These are phyloP conservation scores for Dryas octopetala DNA, from an alignment of 306 rosid species.

Conservation along the genomic window DNA sequence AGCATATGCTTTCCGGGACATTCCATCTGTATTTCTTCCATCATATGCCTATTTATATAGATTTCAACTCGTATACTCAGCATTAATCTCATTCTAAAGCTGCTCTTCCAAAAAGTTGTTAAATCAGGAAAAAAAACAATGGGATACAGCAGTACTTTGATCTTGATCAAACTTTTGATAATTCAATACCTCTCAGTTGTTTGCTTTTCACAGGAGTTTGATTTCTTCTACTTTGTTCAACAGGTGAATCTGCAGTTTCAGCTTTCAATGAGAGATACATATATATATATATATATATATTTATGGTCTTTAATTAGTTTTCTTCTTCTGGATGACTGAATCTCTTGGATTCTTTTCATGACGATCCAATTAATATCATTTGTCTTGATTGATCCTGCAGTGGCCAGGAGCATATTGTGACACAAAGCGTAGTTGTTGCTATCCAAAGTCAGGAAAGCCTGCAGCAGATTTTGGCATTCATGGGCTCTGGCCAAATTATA, in stretches of 20 bases:
- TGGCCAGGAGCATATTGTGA: slow-evolving; percentile 97
- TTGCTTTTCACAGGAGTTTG: slow-evolving; percentile 31
- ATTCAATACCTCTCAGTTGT: slow-evolving; percentile 21
- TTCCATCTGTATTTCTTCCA: slow-evolving; percentile 8
- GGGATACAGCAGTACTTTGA: slow-evolving; percentile 8
- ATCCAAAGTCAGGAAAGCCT: slow-evolving; percentile 75
- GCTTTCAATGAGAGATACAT: no score
- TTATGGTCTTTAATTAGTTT: not conserved
- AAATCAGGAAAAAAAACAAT: not conserved
- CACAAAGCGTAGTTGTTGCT: slow-evolving; percentile 62
- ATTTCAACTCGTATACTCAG: not conserved
- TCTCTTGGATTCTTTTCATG: no score
- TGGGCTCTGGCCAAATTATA: slow-evolving; percentile 81
- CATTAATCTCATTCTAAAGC: slow-evolving; percentile 7
- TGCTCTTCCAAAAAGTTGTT: not conserved
- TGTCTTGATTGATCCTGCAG: slow-evolving; percentile 31
- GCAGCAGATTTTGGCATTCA: slow-evolving; percentile 72
- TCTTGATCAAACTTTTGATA: slow-evolving; percentile 23
- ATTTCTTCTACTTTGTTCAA: slow-evolving; percentile 43
- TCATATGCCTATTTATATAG: slow-evolving; percentile 12
- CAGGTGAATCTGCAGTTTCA: slow-evolving; percentile 10
- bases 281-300: no score
- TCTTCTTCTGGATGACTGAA: not conserved
- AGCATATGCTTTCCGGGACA: slow-evolving; percentile 18
- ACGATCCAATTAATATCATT: no score